Base-by-base conservation (phyloP, 345 rosid species). In the Noccaea bulbosa region DNA sequence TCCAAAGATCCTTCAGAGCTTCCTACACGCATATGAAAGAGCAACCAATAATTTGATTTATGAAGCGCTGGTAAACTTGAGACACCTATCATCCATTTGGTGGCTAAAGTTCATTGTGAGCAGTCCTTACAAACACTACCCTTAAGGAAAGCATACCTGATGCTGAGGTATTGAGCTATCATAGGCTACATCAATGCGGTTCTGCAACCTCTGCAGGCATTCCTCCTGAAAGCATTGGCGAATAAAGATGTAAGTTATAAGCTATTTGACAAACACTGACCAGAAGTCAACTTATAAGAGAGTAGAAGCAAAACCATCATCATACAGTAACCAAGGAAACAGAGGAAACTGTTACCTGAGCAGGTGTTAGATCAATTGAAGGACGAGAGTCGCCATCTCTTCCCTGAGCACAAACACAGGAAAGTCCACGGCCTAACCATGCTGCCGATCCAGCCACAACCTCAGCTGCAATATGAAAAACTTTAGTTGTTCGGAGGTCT, bases 361-460 rank as follows among this genome's bases (percentile, higher is more conserved):
- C 75, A 73, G 92, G 95, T 45, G 97, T 92, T 74, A 94, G 81
- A 87, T 89, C 98, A 89, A 94, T 91, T 8, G 98, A 89, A 48
- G 99, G 92, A 71, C 95, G 96, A 12, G 85, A 71, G 58, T 94
- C 96, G 7, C 75, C 83, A 74, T 88, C 96, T 77, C 93, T 83
- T 75, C 96, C 87, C 82, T 94, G 99, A 69, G 85, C 99, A 74
- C 99, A 94, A 61, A 94, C 99, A 67, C 99, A 94, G 39, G 99
- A 94, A 81, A 94, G 93, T 51, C 99, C 98, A 71, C 97, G 84
- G 45, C 97, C 99, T 67, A 91, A 83, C 97, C 97, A 91, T 32
- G 99, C 99, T 58, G 99, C 91, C 11, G 99, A 94, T 81, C 99
- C 99, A 69, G 92, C 97, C 65, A 89, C 99, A 81, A 77, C 99